A percentile compares a stretch with the other conserved stretches of the same genome.
Conservation (phyloP, 2,329 filamentous ascomycete species). For the Truncatella angustata region DNA sequence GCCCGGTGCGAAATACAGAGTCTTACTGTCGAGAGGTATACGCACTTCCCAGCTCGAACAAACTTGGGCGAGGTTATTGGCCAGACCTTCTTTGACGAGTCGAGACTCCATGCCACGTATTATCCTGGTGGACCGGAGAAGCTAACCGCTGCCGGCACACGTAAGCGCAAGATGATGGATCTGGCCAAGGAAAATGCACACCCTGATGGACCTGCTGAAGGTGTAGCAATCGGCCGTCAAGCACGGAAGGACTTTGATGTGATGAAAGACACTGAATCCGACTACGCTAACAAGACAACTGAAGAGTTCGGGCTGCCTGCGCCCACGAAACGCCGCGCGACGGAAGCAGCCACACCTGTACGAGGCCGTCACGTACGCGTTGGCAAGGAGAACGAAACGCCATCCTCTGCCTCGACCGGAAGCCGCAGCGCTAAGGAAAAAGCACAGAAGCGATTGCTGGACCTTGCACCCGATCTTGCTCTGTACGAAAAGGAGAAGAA, state of each 20-base stretch:
- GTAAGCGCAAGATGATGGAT: constrained; percentile 50
- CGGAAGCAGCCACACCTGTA: constrained; percentile 50
- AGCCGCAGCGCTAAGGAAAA: constrained; percentile 87
- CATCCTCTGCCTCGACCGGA: constrained; percentile 63
- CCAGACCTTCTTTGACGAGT: constrained; percentile 75
- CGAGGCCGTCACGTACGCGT: constrained; percentile 47
- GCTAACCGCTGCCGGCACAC: constrained; percentile 40
- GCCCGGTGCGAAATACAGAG: constrained; percentile 78
- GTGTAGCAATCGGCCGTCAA: constrained; percentile 42
- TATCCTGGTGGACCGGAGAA: constrained; percentile 59
- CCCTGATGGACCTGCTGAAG: constrained; percentile 44
- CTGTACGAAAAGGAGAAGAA: constrained; percentile 94
- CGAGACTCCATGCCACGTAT: constrained; percentile 62
- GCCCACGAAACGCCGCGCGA: constrained; percentile 24
- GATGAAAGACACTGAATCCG: constrained; percentile 41
- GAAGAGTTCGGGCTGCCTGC: constrained; percentile 31
- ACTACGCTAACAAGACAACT: constrained; percentile 30
- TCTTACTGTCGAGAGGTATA: constrained; percentile 73
- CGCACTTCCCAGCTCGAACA: constrained; percentile 81
- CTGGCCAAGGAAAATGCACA: constrained; percentile 51
- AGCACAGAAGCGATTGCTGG: constrained; percentile 74
- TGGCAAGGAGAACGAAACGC: constrained; percentile 83
- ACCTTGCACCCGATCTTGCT: constrained; percentile 78
- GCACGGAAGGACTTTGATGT: constrained; percentile 40
- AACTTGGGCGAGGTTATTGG: constrained; percentile 93